Conservation (phyloP, 169 alveolate species). For the Plasmodium knowlesi region DNA sequence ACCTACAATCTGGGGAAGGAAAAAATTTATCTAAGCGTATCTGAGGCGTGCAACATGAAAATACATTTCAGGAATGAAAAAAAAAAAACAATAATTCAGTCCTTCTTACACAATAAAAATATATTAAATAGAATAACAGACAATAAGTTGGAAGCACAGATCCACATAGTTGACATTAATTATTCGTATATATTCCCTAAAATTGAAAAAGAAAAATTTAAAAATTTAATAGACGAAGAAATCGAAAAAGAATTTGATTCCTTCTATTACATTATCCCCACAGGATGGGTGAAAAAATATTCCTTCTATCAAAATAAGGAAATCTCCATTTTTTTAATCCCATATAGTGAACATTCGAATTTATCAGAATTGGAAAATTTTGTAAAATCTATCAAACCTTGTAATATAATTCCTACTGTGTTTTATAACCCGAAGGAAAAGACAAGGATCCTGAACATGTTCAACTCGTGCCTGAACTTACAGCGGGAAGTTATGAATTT, state of each 20-base stretch:
- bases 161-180: constrained; percentile 66
- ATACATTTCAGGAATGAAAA: constrained; percentile 46
- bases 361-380: constrained; percentile 34
- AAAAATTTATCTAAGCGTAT: constrained; percentile 54
- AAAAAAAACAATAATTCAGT: constrained; percentile 32
- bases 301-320: constrained; percentile 42
- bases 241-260: constrained; percentile 67
- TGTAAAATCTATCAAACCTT: constrained; percentile 61
- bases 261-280: constrained; percentile 71
- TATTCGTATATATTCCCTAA: constrained; percentile 65
- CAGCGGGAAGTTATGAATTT: constrained; percentile 19
- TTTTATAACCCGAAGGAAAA: constrained; percentile 54
- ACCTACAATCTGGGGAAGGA: constrained; percentile 73
- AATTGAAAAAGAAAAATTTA: constrained; percentile 47
- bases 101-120: constrained; percentile 27
- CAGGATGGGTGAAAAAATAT: constrained; percentile 75
- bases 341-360: constrained; percentile 75
- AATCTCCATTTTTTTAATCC: constrained; percentile 57
- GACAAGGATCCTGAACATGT: constrained; percentile 9
- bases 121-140: constrained; percentile 61
- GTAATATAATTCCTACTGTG: constrained; percentile 69
- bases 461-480: constrained; percentile 45
- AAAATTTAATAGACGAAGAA: constrained; percentile 57
- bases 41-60: constrained; percentile 73
- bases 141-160: constrained; percentile 68